Conservation (phyloP, 768 basidiomycete genomes). For the Phaeotremella fagi region DNA sequence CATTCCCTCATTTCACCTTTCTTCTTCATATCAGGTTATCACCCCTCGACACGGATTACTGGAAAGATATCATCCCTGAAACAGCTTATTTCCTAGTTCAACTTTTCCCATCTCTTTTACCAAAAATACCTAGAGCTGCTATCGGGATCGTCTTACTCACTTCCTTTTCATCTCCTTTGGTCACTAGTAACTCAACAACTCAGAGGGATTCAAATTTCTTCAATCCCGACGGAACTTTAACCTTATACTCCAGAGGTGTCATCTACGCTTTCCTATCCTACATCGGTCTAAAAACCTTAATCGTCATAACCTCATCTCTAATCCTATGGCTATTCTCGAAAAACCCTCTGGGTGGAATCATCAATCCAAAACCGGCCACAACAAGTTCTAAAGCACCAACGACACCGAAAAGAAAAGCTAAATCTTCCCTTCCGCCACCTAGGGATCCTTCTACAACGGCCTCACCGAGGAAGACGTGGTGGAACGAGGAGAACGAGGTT, state of each 20-base stretch:
- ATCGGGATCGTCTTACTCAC: conserved; percentile 69
- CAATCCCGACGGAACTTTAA: conserved; percentile 60
- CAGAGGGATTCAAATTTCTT: conserved; percentile 72
- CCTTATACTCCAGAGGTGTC: conserved; percentile 70
- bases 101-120: conserved; percentile 71
- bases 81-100: conserved; percentile 78
- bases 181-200: conserved; percentile 36
- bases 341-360: conserved; percentile 71
- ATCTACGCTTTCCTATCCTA: conserved; percentile 74
- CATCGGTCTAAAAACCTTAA: conserved; percentile 68
- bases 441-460: conserved; percentile 28
- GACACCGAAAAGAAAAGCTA: conserved; percentile 7
- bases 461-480: conserved; percentile 30
- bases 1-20: conserved; percentile 79
- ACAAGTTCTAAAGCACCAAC: conserved; percentile 2
- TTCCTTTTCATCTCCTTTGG: conserved; percentile 57
- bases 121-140: conserved; percentile 79
- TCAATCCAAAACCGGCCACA: conserved; percentile 48
- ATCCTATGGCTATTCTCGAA: conserved; percentile 75
- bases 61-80: conserved; percentile 67
- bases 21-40: conserved; percentile 70
- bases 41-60: conserved; percentile 52
- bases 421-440: conserved; percentile 7
- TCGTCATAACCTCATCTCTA: conserved; percentile 67
- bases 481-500: conserved; percentile 53